Conservation (phyloP, 352 stramenopile genomes). For the Phytophthora melonis region DNA sequence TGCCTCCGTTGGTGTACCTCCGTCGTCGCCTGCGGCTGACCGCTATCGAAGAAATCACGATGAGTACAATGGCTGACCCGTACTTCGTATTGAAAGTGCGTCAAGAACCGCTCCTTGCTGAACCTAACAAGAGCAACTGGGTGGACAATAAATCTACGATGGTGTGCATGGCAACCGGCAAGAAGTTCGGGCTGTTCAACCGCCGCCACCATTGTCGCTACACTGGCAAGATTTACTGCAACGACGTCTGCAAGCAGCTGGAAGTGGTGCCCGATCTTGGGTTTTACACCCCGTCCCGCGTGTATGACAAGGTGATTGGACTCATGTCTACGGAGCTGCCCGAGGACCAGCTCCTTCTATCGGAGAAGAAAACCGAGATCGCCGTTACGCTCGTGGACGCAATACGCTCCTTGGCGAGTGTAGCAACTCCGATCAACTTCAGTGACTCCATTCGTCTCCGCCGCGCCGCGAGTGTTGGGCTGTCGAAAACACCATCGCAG, state of each 20-base stretch:
- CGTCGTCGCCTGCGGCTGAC: slow-evolving; percentile 69
- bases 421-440: slow-evolving; percentile 80
- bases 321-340: slow-evolving; percentile 86
- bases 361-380: slow-evolving; percentile 91
- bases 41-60: slow-evolving; percentile 77
- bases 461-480: slow-evolving; percentile 47
- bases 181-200: slow-evolving; percentile 91
- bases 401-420: slow-evolving; percentile 59
- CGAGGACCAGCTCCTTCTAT: slow-evolving; percentile 82
- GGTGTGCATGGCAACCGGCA: slow-evolving; percentile 86
- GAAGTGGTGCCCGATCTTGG: slow-evolving; percentile 83
- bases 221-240: slow-evolving; percentile 89
- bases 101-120: slow-evolving; percentile 55
- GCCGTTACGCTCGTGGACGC: slow-evolving; percentile 85
- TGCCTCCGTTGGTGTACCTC: slow-evolving; percentile 75
- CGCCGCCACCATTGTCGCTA: slow-evolving; percentile 90
- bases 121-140: slow-evolving; percentile 87
- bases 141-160: slow-evolving; percentile 86
- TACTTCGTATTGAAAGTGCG: slow-evolving; percentile 81
- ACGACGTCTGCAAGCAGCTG: slow-evolving; percentile 82
- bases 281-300: slow-evolving; percentile 82
- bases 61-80: slow-evolving; percentile 85
- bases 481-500: slow-evolving; percentile 70
- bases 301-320: slow-evolving; percentile 82
- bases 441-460: slow-evolving; percentile 67